phyloP scores from a whole-genome alignment of 164 flowering plant genomes.

The Sextonia rubra region DNA sequence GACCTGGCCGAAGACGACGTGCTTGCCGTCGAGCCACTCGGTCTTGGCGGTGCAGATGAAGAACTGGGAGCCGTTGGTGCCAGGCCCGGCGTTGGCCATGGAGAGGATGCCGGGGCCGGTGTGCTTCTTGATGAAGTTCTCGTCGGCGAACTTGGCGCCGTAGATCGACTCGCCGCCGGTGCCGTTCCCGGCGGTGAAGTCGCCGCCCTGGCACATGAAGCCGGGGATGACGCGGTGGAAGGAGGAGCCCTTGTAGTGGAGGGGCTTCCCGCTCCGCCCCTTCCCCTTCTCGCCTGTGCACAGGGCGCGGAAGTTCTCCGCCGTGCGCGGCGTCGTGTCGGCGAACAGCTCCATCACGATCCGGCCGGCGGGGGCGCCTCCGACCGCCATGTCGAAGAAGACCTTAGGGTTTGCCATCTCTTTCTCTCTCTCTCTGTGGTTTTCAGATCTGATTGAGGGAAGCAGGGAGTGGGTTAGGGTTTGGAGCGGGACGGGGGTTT shows the following conservation, averaged over 20 bases:
- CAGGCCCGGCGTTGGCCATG: constrained; percentile 46
- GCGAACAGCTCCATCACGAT: constrained; percentile 81
- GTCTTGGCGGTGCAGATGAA: constrained; percentile 41
- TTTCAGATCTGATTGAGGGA: background rate
- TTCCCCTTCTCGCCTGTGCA: constrained; percentile 81
- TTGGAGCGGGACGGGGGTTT: background rate
- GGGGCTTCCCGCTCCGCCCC: constrained; percentile 30
- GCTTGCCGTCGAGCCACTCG: constrained; percentile 44
- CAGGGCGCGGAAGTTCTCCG: constrained; percentile 81
- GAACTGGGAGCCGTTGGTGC: constrained; percentile 46
- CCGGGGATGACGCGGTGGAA: constrained; percentile 39
- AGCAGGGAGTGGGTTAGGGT: background rate
- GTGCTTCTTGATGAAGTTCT: constrained; percentile 49
- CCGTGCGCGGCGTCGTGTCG: constrained; percentile 52
- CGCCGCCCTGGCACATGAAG: constrained; percentile 49
- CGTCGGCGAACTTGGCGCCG: constrained; percentile 43
- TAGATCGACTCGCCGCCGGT: constrained; percentile 49
- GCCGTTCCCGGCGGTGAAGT: constrained; percentile 43
- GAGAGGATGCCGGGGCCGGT: constrained; percentile 45
- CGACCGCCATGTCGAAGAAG: constrained; percentile 74
- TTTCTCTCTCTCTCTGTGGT: background rate
- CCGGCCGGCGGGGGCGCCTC: constrained; percentile 55
- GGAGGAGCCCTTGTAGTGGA: constrained; percentile 36
- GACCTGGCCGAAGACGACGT: constrained; percentile 40
- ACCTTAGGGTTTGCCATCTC: constrained; percentile 63